Evolutionary conservation across 1,139 yeast genomes (phyloP).

Genomic region (Entelexis sorbosivorans): DNA sequence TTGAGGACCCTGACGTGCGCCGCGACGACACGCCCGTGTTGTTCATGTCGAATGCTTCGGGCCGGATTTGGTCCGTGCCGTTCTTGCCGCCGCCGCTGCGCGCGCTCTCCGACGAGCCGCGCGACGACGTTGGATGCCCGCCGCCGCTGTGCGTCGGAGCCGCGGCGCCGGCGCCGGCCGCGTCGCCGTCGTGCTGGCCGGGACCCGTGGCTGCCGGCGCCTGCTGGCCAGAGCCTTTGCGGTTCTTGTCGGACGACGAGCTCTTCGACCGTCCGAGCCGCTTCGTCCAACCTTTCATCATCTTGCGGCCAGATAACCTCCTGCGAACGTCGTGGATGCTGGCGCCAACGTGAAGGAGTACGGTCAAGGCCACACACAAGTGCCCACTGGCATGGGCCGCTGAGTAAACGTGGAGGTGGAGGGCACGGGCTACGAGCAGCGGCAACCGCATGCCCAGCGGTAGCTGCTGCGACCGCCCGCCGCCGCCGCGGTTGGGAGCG

Average conservation of each 20-base stretch:
- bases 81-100: constrained; percentile 9
- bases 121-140: background rate
- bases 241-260: constrained; percentile 23
- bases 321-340: background rate
- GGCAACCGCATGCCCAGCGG: too few relatives aligned
- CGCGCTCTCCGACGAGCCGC: constrained; percentile 8
- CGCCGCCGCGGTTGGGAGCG: too few relatives aligned
- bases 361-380: background rate
- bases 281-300: constrained; percentile 36
- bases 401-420: constrained; percentile 4
- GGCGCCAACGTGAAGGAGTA: background rate
- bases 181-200: background rate
- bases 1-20: constrained; percentile 20
- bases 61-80: constrained; percentile 24
- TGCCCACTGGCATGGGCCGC: constrained; percentile 1
- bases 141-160: background rate
- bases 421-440: constrained; percentile 5
- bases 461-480: too few relatives aligned
- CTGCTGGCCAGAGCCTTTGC: constrained; percentile 14
- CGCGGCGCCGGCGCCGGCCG: background rate
- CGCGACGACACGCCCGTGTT: constrained; percentile 25
- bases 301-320: constrained; percentile 11
- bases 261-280: constrained; percentile 27
- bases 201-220: background rate
- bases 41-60: constrained; percentile 25